Percentiles rank a stretch among this genome's conserved stretches.
Evolutionary conservation across 768 basidiomycete species (phyloP).

Genomic region (Lenzites betulinus): DNA sequence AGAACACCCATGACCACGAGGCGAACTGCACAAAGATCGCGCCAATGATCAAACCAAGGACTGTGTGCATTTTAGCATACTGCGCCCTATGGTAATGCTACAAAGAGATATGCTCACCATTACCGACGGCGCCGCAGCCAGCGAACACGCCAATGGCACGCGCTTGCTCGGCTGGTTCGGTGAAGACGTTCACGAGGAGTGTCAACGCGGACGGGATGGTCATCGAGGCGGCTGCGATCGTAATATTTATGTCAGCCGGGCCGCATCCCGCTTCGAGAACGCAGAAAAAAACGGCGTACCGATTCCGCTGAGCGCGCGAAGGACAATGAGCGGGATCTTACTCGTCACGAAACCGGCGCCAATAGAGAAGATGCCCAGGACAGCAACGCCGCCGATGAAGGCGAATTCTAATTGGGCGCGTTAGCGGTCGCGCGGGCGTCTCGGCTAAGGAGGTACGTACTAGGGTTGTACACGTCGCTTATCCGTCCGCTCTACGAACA

Average conservation of each 20-base stretch:
- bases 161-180: slow-evolving; percentile 44
- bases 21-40: slow-evolving; percentile 40
- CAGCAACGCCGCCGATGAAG: slow-evolving; percentile 31
- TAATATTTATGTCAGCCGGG: neutral
- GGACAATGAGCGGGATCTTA: slow-evolving; percentile 35
- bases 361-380: slow-evolving; percentile 33
- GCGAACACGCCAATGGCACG: slow-evolving; percentile 47
- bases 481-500: slow-evolving; percentile 34
- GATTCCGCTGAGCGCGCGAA: slow-evolving; percentile 36
- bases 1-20: slow-evolving; percentile 49
- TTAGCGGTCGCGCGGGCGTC: neutral
- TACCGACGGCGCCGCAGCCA: slow-evolving; percentile 47
- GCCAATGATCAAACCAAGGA: slow-evolving; percentile 39
- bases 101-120: slow-evolving; percentile 31
- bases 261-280: too few relatives aligned
- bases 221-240: slow-evolving; percentile 38
- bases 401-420: slow-evolving; percentile 26
- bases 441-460: slow-evolving; percentile 22
- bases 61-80: slow-evolving; percentile 16
- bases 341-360: slow-evolving; percentile 34
- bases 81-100: too few relatives aligned
- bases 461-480: slow-evolving; percentile 37
- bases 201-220: slow-evolving; percentile 46
- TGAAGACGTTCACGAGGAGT: slow-evolving; percentile 49
- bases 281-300: slow-evolving; percentile 17